Conservation (phyloP, 305 asterid genomes). For the Fraxinus sp. region DNA sequence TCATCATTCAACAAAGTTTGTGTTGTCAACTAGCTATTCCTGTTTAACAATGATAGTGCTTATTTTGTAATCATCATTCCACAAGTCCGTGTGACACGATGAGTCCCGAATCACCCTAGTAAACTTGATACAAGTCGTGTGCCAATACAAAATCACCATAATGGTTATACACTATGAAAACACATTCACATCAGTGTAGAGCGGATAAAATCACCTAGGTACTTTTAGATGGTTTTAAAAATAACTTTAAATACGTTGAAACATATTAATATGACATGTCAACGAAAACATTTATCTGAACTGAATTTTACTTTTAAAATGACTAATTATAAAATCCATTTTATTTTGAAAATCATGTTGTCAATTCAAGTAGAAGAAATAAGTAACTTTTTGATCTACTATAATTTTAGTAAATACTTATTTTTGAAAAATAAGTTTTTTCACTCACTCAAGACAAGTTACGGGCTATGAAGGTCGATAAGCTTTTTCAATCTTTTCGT, state of each 20-base stretch:
- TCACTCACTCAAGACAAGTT: neutral
- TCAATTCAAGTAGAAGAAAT: neutral
- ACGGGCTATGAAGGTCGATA: too few relatives aligned
- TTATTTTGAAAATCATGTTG: neutral
- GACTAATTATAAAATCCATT: neutral
- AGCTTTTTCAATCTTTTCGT: too few relatives aligned
- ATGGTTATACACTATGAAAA: too few relatives aligned
- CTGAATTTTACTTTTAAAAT: neutral
- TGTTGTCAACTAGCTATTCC: constrained; percentile 2
- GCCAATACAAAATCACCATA: too few relatives aligned
- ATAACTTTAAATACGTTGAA: too few relatives aligned
- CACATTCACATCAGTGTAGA: too few relatives aligned
- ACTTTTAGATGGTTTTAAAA: too few relatives aligned
- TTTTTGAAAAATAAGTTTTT: too few relatives aligned
- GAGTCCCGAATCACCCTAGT: too few relatives aligned
- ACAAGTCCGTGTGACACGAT: neutral
- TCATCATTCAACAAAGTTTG: neutral
- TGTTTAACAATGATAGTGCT: neutral
- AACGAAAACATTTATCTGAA: neutral
- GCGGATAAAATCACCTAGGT: too few relatives aligned
- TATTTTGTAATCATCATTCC: neutral
- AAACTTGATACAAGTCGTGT: too few relatives aligned
- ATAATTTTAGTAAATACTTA: too few relatives aligned
- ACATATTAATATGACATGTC: neutral
- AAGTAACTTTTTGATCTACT: neutral